Conservation (phyloP, 345 rosid genomes). For the Melastoma malabathricum region DNA sequence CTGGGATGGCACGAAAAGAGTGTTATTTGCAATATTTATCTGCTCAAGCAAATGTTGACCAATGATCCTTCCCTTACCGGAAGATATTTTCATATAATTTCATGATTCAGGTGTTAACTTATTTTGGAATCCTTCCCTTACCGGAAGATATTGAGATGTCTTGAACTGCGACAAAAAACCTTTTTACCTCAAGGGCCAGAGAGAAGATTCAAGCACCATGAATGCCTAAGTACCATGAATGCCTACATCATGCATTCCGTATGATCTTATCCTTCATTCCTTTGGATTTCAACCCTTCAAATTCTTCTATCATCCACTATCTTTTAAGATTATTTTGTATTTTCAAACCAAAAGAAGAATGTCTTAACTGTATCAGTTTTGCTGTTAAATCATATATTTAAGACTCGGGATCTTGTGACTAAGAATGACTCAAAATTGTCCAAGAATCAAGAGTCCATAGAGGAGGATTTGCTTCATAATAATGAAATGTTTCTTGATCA, state of each 20-base stretch:
- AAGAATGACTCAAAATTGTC: conserved; percentile 62
- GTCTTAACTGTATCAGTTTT: background rate
- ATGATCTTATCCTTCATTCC: conserved; percentile 11
- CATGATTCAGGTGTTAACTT: too few relatives aligned
- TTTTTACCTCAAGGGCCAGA: conserved; percentile 56
- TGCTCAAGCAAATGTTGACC: too few relatives aligned
- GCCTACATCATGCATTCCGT: conserved; percentile 87
- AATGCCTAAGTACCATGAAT: conserved; percentile 66
- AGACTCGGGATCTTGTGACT: conserved; percentile 56
- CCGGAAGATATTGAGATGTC: conserved; percentile 67
- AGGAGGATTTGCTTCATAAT: conserved; percentile 29
- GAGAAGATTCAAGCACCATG: conserved; percentile 71
- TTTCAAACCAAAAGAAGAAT: background rate
- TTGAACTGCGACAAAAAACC: conserved; percentile 80
- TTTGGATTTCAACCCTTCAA: background rate
- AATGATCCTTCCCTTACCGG: too few relatives aligned
- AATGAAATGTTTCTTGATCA: conserved; percentile 55
- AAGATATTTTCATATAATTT: too few relatives aligned
- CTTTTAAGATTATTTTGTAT: background rate
- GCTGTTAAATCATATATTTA: conserved; percentile 85
- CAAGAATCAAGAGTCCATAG: conserved; percentile 33
- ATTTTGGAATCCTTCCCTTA: conserved; percentile 6
- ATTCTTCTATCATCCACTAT: too few relatives aligned
- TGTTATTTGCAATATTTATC: too few relatives aligned
- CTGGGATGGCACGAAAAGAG: too few relatives aligned